These are phyloP conservation scores for Lophiotrema nucula DNA, from an alignment of 495 filamentous ascomycete species.

Conservation along the genomic window DNA sequence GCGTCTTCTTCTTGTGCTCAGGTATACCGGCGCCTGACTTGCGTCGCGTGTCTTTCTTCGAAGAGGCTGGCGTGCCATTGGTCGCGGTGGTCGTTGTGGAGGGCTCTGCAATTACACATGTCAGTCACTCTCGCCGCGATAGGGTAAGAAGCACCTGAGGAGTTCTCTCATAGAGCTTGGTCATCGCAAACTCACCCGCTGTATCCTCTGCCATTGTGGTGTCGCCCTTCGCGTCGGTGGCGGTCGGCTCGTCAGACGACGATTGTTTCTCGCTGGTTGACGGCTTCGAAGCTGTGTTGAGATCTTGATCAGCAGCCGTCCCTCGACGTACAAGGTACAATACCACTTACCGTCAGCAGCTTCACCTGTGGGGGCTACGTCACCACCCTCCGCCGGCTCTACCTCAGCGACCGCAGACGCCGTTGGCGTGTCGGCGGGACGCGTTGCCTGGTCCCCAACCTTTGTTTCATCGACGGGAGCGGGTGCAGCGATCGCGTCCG, in stretches of 20 bases:
- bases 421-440: slow-evolving; percentile 6
- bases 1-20: slow-evolving; percentile 71
- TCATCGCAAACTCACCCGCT: slow-evolving; percentile 22
- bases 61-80: slow-evolving; percentile 38
- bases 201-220: slow-evolving; percentile 4
- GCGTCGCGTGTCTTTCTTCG: slow-evolving; percentile 45
- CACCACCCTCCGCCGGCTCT: slow-evolving; percentile 9
- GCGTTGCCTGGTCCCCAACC: slow-evolving; percentile 25
- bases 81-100: slow-evolving; percentile 4
- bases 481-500: slow-evolving; percentile 19
- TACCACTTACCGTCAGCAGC: slow-evolving; percentile 25
- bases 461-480: slow-evolving; percentile 16
- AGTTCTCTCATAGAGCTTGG: background rate
- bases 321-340: too few relatives aligned
- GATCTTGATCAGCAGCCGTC: too few relatives aligned
- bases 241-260: slow-evolving; percentile 4
- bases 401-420: slow-evolving; percentile 8
- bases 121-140: slow-evolving; percentile 1
- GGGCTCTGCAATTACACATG: slow-evolving; percentile 5
- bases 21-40: slow-evolving; percentile 67
- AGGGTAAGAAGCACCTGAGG: background rate
- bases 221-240: slow-evolving; percentile 11
- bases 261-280: background rate
- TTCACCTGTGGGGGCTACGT: slow-evolving; percentile 8
- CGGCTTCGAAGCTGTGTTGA: background rate